Evolutionary conservation across 1,284 basidiomycete genomes (phyloP).

Genomic region (Gastroboletus turbinatus): DNA sequence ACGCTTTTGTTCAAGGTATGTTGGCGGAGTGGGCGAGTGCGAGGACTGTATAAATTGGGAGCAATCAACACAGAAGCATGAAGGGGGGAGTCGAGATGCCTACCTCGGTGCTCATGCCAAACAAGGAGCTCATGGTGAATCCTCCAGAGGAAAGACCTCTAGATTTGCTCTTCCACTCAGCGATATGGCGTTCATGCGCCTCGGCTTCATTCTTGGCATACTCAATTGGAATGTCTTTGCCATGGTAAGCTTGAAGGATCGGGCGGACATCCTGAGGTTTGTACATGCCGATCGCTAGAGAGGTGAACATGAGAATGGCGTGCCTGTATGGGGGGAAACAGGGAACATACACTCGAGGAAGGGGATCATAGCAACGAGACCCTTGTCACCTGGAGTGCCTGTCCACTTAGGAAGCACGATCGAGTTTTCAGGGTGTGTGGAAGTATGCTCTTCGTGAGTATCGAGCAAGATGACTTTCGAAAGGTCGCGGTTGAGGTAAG

Average conservation of each 20-base stretch:
- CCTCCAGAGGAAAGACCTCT: constrained; percentile 45
- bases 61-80: constrained; percentile 5
- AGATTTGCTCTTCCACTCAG: constrained; percentile 74
- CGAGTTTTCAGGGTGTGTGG: constrained; percentile 88
- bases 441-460: constrained; percentile 75
- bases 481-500: constrained; percentile 91
- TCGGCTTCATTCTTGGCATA: constrained; percentile 87
- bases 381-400: constrained; percentile 76
- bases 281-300: constrained; percentile 85
- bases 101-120: constrained; percentile 30
- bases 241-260: constrained; percentile 82
- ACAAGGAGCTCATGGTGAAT: constrained; percentile 52
- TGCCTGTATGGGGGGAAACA: not conserved
- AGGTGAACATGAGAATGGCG: constrained; percentile 3
- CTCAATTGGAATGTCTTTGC: constrained; percentile 86
- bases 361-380: constrained; percentile 88
- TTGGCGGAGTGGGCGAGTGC: constrained; percentile 57
- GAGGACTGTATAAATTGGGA: constrained; percentile 18
- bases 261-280: constrained; percentile 84
- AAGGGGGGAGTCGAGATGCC: not conserved
- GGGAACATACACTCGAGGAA: constrained; percentile 86
- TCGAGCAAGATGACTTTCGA: constrained; percentile 91
- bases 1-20: constrained; percentile 90
- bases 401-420: constrained; percentile 88
- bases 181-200: constrained; percentile 73